Percentiles rank a stretch among this genome's conserved stretches.
Conservation (phyloP, 495 filamentous ascomycete species). For the Penicillium paxilli region DNA sequence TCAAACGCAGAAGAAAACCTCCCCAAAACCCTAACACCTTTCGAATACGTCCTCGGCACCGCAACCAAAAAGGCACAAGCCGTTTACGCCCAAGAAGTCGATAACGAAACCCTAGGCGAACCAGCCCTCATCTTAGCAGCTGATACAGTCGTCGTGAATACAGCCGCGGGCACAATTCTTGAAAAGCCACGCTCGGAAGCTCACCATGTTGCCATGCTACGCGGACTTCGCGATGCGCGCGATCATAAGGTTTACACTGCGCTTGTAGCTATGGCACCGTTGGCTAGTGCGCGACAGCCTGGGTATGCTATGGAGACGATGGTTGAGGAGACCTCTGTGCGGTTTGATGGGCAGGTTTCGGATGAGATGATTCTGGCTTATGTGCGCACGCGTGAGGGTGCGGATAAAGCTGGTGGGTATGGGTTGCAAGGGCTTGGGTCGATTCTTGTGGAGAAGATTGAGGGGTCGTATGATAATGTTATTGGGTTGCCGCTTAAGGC, state of each 20-base stretch:
- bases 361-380: constrained; percentile 87
- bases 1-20: constrained; percentile 80
- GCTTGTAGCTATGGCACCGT: constrained; percentile 75
- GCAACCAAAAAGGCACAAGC: constrained; percentile 76
- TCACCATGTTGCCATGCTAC: constrained; percentile 83
- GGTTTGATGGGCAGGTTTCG: constrained; percentile 69
- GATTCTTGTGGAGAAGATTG: constrained; percentile 81
- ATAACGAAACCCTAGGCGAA: constrained; percentile 61
- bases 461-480: constrained; percentile 92
- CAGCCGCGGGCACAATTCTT: constrained; percentile 62
- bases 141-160: constrained; percentile 84
- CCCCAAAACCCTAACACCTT: constrained; percentile 74
- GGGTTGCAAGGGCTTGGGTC: constrained; percentile 88
- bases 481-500: constrained; percentile 87
- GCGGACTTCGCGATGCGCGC: constrained; percentile 68
- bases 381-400: constrained; percentile 88
- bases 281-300: constrained; percentile 71
- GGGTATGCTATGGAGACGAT: constrained; percentile 80
- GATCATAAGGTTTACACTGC: constrained; percentile 81
- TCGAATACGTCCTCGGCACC: constrained; percentile 88
- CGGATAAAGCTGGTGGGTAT: constrained; percentile 95
- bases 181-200: constrained; percentile 84
- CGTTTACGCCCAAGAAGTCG: constrained; percentile 71
- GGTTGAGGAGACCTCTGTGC: constrained; percentile 85
- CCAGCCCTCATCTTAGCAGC: constrained; percentile 86